A percentile compares a stretch with the other conserved stretches of the same genome.
Evolutionary conservation across 495 filamentous ascomycete species (phyloP).

Genomic region (Friedmanniomyces simplex): DNA sequence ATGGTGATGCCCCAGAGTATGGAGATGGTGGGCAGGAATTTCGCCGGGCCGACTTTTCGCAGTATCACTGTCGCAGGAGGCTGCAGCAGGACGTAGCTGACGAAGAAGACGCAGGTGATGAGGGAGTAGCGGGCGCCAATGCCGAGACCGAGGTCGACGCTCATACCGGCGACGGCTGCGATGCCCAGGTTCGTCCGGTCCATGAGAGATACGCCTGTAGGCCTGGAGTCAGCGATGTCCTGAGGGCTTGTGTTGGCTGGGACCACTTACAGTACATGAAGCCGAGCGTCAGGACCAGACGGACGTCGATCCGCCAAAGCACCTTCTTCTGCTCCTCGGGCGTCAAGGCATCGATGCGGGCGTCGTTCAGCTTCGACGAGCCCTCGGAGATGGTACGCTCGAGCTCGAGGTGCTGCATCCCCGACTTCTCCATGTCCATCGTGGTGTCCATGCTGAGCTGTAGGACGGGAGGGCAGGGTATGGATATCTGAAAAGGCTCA

Average conservation of each 20-base stretch:
- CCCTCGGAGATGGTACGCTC: conserved; percentile 7
- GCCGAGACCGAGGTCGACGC: conserved; percentile 2
- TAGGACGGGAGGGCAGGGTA: background rate
- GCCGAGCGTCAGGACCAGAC: conserved; percentile 54
- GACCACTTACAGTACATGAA: conserved; percentile 43
- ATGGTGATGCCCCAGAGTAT: conserved; percentile 17
- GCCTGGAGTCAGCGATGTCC: too few species aligned
- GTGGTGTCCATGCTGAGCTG: background rate
- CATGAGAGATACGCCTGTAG: conserved; percentile 44
- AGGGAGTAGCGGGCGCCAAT: conserved; percentile 12
- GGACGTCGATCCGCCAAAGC: conserved; percentile 50
- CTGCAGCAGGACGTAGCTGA: conserved; percentile 21
- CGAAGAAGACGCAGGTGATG: conserved; percentile 22
- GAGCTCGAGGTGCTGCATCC: background rate
- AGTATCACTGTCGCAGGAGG: conserved; percentile 17
- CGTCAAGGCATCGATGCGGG: conserved; percentile 21
- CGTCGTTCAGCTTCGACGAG: conserved; percentile 4
- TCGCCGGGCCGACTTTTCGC: conserved; percentile 13
- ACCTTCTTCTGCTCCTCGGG: conserved; percentile 32
- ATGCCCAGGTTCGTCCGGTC: conserved; percentile 57
- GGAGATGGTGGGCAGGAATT: conserved; percentile 19
- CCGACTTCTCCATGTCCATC: background rate
- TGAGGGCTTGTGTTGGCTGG: too few species aligned
- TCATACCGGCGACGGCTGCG: conserved; percentile 48
- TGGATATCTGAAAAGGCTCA: too few species aligned